Percentiles rank a stretch among this genome's conserved stretches.
Evolutionary conservation across 371 early-diverging fungal genomes (phyloP).

Genomic region (Lichtheimia hyalospora): DNA sequence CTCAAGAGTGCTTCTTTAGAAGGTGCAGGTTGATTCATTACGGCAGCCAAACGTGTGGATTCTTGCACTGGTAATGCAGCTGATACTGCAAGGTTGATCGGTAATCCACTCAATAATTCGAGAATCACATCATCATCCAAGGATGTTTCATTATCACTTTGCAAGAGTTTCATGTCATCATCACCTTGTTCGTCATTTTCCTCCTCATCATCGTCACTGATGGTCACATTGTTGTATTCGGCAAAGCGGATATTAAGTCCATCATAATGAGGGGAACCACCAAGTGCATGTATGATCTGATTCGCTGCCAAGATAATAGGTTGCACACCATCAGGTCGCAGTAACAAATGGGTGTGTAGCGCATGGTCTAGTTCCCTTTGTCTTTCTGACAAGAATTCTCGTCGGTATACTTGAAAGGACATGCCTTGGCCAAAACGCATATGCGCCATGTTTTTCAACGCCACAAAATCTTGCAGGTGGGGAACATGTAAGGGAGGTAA

Average conservation of each 20-base stretch:
- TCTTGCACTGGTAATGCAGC: slow-evolving; percentile 23
- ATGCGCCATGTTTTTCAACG: too few species aligned
- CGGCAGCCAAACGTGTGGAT: slow-evolving; percentile 13
- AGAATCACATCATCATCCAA: slow-evolving; percentile 17
- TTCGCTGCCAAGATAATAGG: slow-evolving; percentile 5
- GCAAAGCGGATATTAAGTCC: slow-evolving; percentile 5
- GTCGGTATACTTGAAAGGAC: background rate
- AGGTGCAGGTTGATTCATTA: background rate
- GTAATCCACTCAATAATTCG: slow-evolving; percentile 30
- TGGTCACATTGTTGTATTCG: background rate
- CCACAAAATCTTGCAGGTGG: slow-evolving; percentile 1
- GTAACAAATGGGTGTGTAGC: slow-evolving; percentile 1
- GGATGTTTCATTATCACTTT: background rate
- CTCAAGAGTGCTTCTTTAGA: slow-evolving; percentile 14
- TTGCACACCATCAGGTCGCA: slow-evolving; percentile 7
- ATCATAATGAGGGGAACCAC: slow-evolving; percentile 8
- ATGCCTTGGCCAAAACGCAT: background rate
- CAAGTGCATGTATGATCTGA: slow-evolving; percentile 8
- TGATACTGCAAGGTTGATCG: slow-evolving; percentile 31
- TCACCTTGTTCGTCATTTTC: background rate
- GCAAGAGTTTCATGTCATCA: background rate
- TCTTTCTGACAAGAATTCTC: background rate
- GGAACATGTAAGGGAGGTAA: background rate
- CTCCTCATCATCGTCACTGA: background rate
- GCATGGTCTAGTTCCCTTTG: slow-evolving; percentile 4